Percentiles rank a stretch among this genome's conserved stretches.
Conservation (phyloP, 2,329 filamentous ascomycete species). For the Pseudopithomyces chartarum region DNA sequence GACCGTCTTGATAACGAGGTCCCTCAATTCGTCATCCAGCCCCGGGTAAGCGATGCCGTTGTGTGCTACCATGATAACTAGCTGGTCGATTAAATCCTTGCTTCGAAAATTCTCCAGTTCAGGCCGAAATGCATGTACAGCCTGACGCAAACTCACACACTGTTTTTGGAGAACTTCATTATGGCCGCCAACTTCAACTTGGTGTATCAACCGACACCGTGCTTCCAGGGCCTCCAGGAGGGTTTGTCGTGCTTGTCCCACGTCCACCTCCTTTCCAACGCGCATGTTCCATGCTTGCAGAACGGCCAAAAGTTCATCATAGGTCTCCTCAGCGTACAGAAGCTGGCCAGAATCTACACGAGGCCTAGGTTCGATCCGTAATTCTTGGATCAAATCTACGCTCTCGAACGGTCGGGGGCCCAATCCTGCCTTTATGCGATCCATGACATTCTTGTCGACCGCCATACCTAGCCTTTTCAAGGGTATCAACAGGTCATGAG, state of each 20-base stretch:
- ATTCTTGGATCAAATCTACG: conserved; percentile 25
- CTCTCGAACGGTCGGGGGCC: conserved; percentile 14
- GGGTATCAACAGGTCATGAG: not conserved
- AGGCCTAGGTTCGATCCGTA: conserved; percentile 8
- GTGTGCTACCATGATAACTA: conserved; percentile 25
- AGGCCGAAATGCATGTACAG: conserved; percentile 23
- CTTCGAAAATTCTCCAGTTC: conserved; percentile 21
- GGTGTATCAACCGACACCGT: conserved; percentile 9
- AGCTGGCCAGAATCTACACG: not conserved
- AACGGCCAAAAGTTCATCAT: conserved; percentile 18
- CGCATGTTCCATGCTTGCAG: conserved; percentile 24
- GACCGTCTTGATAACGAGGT: conserved; percentile 18
- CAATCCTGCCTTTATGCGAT: conserved; percentile 18
- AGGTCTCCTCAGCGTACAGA: conserved; percentile 14
- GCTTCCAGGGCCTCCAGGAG: conserved; percentile 14
- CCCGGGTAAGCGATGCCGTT: conserved; percentile 18
- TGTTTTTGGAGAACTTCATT: conserved; percentile 9
- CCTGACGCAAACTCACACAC: conserved; percentile 13
- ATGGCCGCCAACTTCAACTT: not conserved
- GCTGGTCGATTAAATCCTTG: conserved; percentile 16
- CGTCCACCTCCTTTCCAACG: conserved; percentile 3
- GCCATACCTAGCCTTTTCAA: not conserved
- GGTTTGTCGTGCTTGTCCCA: conserved; percentile 2
- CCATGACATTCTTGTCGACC: conserved; percentile 19
- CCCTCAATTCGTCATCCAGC: conserved; percentile 21